phyloP scores from a whole-genome alignment of 306 rosid species.

The Castanopsis chinensis region DNA sequence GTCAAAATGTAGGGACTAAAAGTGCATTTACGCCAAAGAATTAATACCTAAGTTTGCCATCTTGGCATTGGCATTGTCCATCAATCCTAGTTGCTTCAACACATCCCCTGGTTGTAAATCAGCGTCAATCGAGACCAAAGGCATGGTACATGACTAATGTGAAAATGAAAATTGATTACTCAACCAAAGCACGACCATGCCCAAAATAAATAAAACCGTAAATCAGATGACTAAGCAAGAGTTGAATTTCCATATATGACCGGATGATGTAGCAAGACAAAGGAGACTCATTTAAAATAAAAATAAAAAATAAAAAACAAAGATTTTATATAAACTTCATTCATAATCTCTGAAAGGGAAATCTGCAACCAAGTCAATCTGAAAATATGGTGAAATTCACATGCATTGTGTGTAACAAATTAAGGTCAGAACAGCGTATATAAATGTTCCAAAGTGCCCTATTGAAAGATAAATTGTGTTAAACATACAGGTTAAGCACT shows the following conservation, averaged over 20 bases:
- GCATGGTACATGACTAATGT: neutral
- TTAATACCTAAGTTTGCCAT: neutral
- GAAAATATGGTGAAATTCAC: neutral
- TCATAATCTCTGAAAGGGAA: neutral
- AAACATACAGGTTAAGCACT: conserved; percentile 5
- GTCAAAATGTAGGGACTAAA: too few species aligned
- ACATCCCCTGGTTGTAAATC: conserved; percentile 48
- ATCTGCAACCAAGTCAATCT: neutral
- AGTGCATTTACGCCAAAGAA: too few species aligned
- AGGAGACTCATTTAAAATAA: neutral
- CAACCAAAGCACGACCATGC: neutral
- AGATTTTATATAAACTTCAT: neutral
- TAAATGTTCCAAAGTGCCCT: neutral
- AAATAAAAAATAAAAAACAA: neutral
- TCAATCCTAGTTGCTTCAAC: conserved; percentile 35
- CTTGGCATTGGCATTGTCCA: conserved; percentile 28
- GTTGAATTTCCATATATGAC: neutral
- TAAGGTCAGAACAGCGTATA: neutral
- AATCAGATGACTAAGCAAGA: neutral
- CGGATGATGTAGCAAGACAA: neutral
- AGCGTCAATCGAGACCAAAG: conserved; percentile 41
- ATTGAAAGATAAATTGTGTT: neutral
- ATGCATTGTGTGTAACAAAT: neutral
- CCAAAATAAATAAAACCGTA: neutral
- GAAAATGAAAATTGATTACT: neutral